A percentile compares a stretch with the other conserved stretches of the same genome.
Evolutionary conservation across 2,329 filamentous ascomycete genomes (phyloP).

Genomic region (Fusarium ambrosium): DNA sequence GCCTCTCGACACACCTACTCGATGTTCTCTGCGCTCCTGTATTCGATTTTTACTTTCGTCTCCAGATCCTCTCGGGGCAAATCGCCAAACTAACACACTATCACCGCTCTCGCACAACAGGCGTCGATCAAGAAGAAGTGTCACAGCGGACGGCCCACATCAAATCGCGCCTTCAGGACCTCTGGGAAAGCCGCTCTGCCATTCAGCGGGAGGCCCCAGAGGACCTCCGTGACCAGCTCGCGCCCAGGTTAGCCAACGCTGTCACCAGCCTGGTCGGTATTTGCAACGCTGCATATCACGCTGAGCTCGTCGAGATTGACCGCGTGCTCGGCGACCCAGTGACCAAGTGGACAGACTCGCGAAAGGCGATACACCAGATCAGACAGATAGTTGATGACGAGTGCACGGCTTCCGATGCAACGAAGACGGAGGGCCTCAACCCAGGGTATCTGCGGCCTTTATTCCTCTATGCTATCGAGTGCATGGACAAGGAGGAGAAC

Average conservation of each 20-base stretch:
- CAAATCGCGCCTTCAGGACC: not conserved
- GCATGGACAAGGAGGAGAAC: slow-evolving; percentile 30
- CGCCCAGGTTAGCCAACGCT: not conserved
- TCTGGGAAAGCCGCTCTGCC: not conserved
- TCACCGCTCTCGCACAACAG: slow-evolving; percentile 41
- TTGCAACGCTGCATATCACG: slow-evolving; percentile 38
- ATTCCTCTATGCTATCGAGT: slow-evolving; percentile 42
- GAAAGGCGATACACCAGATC: slow-evolving; percentile 15
- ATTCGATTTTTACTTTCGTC: slow-evolving; percentile 26
- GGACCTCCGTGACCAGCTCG: not conserved
- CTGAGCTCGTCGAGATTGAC: slow-evolving; percentile 41
- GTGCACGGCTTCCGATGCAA: not conserved
- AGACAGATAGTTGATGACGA: not conserved
- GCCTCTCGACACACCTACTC: not conserved
- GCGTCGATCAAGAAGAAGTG: slow-evolving; percentile 41
- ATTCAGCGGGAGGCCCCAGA: not conserved
- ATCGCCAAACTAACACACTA: slow-evolving; percentile 41
- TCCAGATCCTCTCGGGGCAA: slow-evolving; percentile 38
- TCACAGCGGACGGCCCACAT: slow-evolving; percentile 20
- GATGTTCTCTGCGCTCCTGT: not conserved
- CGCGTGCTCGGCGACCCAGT: slow-evolving; percentile 41
- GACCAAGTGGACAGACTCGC: slow-evolving; percentile 29
- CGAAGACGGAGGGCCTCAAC: slow-evolving; percentile 12
- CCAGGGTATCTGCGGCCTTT: slow-evolving; percentile 40
- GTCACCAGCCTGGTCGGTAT: slow-evolving; percentile 36